Evolutionary conservation across 2,329 filamentous ascomycete species (phyloP), one percentile per base, ranked within the genome.

Genomic region (Exophiala calicioides): DNA sequence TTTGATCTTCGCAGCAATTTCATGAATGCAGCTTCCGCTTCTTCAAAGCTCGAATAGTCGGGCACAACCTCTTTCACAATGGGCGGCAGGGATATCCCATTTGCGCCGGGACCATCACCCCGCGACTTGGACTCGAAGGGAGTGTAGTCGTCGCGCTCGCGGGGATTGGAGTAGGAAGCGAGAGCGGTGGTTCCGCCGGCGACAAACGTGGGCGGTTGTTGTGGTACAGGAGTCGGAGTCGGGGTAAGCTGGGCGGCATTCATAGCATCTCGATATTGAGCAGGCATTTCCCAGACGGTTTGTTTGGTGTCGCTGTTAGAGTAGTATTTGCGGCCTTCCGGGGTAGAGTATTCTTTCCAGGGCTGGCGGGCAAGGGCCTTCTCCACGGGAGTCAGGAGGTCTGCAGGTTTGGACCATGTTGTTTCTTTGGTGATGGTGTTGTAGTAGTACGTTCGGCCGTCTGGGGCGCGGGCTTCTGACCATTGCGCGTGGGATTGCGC

Each of bases 201-300:
- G 33, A 83, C 81, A 64, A 83, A 84, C 13, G 76, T 72, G 24
- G 75, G 68, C 5, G 69, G 65, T 74, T 71, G 67, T 51, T 71
- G 65, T 29, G 68, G 58, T 24, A n/a, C n/a, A n/a, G n/a, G n/a
- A n/a, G n/a, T n/a, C n/a, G 71, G 69, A 47, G 69, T 68, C 27
- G 70, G 67, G 20, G 72, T 65, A 13, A 68, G 63, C 26, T 65
- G 65, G 42, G 59, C 74, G 54, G 81, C 79, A 40, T 84, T 84
- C 47, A 90, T 74, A 50, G 88, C 86, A 59, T 78, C 78, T 63
- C 87, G 89, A 70, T 90, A 90, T 53, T 73, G 81, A 44, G 89
- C 86, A 45, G 93, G 93, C 79, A 95, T 90, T 62, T 90, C 86
- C 93, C 93, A 98, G 23, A 87, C 89, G 66, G 90, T 97, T 71